A percentile compares a stretch with the other conserved stretches of the same genome.
These are phyloP conservation scores for Populus ilicifolia DNA, from an alignment of 345 rosid genomes.

Conservation along the genomic window DNA sequence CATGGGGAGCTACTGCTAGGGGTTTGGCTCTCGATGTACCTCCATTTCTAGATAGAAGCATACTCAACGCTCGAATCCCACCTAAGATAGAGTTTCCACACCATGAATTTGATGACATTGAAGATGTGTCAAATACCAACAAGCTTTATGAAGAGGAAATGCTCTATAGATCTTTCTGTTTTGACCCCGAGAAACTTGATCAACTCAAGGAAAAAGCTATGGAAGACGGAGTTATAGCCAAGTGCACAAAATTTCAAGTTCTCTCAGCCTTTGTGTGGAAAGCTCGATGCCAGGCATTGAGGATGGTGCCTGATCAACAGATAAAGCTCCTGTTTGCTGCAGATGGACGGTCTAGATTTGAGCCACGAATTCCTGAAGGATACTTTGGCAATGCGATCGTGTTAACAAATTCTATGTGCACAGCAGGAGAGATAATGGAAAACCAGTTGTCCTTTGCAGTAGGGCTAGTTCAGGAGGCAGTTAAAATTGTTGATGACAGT, in stretches of 20 bases:
- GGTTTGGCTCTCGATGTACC: conserved; percentile 61
- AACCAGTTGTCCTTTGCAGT: conserved; percentile 52
- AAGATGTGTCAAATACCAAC: conserved; percentile 55
- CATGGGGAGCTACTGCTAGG: conserved; percentile 78
- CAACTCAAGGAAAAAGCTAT: conserved; percentile 48
- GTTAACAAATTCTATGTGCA: conserved; percentile 51
- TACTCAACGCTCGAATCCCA: conserved; percentile 54
- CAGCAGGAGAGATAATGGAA: conserved; percentile 59
- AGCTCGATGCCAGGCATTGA: conserved; percentile 62
- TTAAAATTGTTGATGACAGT: conserved; percentile 56
- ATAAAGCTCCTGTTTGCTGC: conserved; percentile 81
- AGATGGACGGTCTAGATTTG: conserved; percentile 67
- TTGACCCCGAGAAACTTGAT: conserved; percentile 55
- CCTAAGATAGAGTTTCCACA: conserved; percentile 53
- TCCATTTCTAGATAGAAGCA: conserved; percentile 57
- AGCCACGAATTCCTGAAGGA: conserved; percentile 61
- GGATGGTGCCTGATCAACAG: conserved; percentile 57
- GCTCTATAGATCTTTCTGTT: conserved; percentile 61
- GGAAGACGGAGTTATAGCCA: conserved; percentile 40
- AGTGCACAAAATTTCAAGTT: conserved; percentile 70
- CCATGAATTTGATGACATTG: conserved; percentile 66
- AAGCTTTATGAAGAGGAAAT: conserved; percentile 61
- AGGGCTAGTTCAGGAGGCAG: conserved; percentile 53
- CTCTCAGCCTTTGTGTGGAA: conserved; percentile 77
- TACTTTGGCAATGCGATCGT: conserved; percentile 78